Evolutionary conservation across 2,329 filamentous ascomycete species (phyloP).

Genomic region (Coniochaeta ligniaria): DNA sequence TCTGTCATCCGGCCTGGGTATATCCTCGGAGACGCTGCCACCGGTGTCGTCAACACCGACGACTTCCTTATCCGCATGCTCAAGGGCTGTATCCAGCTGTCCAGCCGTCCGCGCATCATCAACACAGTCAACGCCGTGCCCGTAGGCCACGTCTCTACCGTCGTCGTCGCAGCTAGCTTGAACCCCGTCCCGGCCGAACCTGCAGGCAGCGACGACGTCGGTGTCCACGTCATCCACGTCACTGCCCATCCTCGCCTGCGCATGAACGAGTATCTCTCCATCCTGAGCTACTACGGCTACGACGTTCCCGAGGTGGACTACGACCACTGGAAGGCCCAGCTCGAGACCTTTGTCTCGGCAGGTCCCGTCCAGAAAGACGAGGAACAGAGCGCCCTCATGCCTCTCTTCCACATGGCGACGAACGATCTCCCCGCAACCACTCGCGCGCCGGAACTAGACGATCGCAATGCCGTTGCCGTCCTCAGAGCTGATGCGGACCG

Average conservation of each 20-base stretch:
- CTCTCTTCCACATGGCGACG: constrained; percentile 67
- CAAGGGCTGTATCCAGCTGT: constrained; percentile 82
- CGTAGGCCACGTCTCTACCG: constrained; percentile 73
- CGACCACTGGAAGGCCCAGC: constrained; percentile 56
- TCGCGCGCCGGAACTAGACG: constrained; percentile 67
- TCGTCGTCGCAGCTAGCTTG: constrained; percentile 69
- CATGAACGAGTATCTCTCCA: constrained; percentile 70
- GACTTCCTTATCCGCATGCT: constrained; percentile 84
- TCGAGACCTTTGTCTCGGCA: constrained; percentile 61
- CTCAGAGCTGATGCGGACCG: constrained; percentile 55
- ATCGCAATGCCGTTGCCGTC: constrained; percentile 57
- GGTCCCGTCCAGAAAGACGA: constrained; percentile 44
- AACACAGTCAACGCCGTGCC: constrained; percentile 90
- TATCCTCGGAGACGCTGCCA: constrained; percentile 62
- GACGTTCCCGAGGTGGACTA: constrained; percentile 60
- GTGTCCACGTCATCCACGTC: constrained; percentile 62
- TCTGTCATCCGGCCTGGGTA: constrained; percentile 80
- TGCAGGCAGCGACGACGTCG: constrained; percentile 2
- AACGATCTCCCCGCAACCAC: constrained; percentile 63
- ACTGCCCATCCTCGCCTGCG: constrained; percentile 72
- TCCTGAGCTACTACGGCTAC: constrained; percentile 68
- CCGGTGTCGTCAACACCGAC: constrained; percentile 69
- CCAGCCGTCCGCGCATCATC: constrained; percentile 63
- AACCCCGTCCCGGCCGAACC: constrained; percentile 39
- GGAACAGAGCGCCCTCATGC: constrained; percentile 66